Conservation (phyloP, 2,329 filamentous ascomycete species). For the Raffaelea ambrosiae region DNA sequence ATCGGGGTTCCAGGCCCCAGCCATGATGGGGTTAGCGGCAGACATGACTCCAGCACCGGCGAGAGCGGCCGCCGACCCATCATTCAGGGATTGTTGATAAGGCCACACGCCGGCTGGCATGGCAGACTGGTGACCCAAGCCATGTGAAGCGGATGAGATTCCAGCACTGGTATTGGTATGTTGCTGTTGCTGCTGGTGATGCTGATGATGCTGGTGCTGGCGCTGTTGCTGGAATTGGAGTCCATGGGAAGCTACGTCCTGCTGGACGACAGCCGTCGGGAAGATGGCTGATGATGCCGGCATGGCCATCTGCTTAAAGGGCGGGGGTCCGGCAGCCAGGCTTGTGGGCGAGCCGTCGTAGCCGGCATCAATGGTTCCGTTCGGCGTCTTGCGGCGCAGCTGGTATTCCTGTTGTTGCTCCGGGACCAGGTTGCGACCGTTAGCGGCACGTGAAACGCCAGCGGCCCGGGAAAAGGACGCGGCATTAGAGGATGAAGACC, state of each 20-base stretch:
- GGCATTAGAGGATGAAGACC: conserved; percentile 9
- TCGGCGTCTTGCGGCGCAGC: conserved; percentile 84
- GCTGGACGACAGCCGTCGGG: conserved; percentile 20
- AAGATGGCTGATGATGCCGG: conserved; percentile 39
- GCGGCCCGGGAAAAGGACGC: background rate
- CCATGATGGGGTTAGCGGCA: background rate
- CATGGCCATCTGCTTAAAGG: conserved; percentile 75
- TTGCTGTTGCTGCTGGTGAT: background rate
- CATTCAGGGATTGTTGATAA: background rate
- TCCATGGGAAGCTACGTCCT: background rate
- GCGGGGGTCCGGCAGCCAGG: conserved; percentile 63
- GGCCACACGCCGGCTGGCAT: background rate
- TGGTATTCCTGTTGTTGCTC: conserved; percentile 56
- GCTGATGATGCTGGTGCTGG: background rate
- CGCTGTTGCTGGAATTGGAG: too few relatives aligned
- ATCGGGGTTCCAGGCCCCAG: background rate
- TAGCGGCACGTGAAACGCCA: background rate
- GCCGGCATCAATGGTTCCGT: conserved; percentile 82
- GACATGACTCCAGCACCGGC: background rate
- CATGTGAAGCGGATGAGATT: background rate
- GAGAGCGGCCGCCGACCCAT: background rate
- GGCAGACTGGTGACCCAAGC: background rate
- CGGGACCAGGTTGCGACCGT: conserved; percentile 7
- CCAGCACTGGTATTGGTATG: too few relatives aligned
- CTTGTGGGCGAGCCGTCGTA: conserved; percentile 80